Conservation (phyloP, 768 basidiomycete species). For the Pleurotus tuoliensis region DNA sequence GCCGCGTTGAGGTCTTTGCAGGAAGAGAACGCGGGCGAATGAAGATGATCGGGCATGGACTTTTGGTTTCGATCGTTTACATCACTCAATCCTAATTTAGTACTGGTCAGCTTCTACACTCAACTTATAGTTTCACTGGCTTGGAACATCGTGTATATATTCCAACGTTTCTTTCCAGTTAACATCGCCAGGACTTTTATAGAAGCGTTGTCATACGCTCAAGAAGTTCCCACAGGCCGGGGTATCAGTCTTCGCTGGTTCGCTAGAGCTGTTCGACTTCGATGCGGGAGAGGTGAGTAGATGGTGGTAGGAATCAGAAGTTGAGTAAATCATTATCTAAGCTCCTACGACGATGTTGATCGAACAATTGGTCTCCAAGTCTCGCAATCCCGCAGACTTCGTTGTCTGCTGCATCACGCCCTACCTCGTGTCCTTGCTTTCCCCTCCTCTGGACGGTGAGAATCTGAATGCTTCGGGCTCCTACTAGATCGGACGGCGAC, state of each 20-base stretch:
- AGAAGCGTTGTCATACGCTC: background rate
- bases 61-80: background rate
- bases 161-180: conserved; percentile 3
- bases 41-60: background rate
- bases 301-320: no score
- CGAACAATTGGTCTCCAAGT: no score
- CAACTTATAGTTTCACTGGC: conserved; percentile 5
- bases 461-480: background rate
- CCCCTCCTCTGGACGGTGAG: background rate
- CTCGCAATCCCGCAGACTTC: no score
- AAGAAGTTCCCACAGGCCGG: background rate
- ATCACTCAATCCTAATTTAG: background rate
- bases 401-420: no score
- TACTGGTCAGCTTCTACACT: background rate
- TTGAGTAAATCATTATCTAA: no score
- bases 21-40: conserved; percentile 9
- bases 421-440: no score
- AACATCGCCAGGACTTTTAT: background rate
- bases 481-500: conserved; percentile 3
- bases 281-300: no score
- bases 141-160: conserved; percentile 1
- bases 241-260: no score
- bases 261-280: no score
- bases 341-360: no score
- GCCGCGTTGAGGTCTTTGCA: conserved; percentile 37